phyloP scores from a whole-genome alignment of 768 basidiomycete genomes.

The Podaxis sp. region DNA sequence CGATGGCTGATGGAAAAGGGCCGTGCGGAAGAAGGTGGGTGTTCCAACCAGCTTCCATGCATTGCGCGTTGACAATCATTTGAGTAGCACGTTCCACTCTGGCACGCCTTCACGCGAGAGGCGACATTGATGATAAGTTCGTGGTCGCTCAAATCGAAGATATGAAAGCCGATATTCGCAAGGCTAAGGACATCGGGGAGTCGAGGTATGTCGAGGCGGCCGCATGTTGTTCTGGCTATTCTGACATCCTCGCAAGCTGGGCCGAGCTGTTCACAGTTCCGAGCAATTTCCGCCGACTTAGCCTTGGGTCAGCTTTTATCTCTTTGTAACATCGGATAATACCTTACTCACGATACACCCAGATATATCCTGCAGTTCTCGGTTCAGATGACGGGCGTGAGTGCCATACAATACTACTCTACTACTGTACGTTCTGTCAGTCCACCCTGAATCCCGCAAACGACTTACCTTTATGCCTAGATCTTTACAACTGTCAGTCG shows the following conservation, averaged over 20 bases:
- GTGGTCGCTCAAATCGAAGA: conserved; percentile 46
- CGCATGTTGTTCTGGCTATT: not conserved
- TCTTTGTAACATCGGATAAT: conserved; percentile 10
- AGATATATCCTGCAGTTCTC: conserved; percentile 50
- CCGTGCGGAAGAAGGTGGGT: conserved; percentile 41
- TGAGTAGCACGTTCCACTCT: conserved; percentile 34
- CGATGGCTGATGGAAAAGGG: conserved; percentile 55
- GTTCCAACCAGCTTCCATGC: not conserved
- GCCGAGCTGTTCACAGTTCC: conserved; percentile 35
- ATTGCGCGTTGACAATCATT: not conserved
- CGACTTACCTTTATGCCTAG: conserved; percentile 15
- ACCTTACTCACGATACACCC: conserved; percentile 12
- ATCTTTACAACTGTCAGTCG: conserved; percentile 33
- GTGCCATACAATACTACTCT: conserved; percentile 55
- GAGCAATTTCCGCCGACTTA: conserved; percentile 45
- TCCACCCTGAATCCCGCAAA: not conserved
- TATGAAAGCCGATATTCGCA: conserved; percentile 36
- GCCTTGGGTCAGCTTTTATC: conserved; percentile 33
- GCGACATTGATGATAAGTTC: conserved; percentile 44
- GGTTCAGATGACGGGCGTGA: conserved; percentile 61
- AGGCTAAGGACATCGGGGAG: conserved; percentile 34
- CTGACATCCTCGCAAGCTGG: conserved; percentile 26
- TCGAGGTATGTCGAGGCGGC: conserved; percentile 27
- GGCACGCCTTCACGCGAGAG: conserved; percentile 51
- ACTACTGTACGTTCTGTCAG: conserved; percentile 30